Evolutionary conservation across 495 filamentous ascomycete genomes (phyloP).

Genomic region (Talaromyces nanjingensis): DNA sequence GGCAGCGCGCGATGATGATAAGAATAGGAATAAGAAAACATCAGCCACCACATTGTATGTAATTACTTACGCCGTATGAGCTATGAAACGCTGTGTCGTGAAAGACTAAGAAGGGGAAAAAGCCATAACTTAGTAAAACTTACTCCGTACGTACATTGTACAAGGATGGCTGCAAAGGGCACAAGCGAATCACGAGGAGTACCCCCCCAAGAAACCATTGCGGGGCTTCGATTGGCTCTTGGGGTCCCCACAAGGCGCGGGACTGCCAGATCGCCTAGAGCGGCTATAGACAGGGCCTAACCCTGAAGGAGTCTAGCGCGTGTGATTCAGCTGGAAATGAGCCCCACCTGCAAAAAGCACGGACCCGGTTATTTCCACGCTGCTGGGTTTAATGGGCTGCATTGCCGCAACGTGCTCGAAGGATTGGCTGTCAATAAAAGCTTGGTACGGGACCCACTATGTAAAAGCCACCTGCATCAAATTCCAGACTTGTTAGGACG

Average conservation of each 20-base stretch:
- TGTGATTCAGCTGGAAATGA: neutral
- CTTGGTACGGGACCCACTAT: neutral
- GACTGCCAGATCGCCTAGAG: slow-evolving; percentile 1
- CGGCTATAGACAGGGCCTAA: neutral
- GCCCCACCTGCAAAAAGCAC: neutral
- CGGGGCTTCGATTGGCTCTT: neutral
- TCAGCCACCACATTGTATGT: neutral
- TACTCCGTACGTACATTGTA: neutral
- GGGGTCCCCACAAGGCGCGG: neutral
- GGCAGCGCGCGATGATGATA: neutral
- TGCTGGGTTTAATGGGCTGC: neutral
- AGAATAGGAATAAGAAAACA: neutral
- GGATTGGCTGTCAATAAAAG: neutral
- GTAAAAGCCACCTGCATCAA: neutral
- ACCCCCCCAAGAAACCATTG: neutral
- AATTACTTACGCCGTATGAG: no score
- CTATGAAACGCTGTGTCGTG: neutral
- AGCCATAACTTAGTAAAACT: neutral
- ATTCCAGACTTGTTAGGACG: neutral
- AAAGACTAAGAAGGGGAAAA: neutral
- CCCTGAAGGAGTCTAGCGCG: neutral
- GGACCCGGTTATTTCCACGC: neutral
- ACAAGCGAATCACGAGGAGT: neutral
- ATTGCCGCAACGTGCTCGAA: slow-evolving; percentile 3
- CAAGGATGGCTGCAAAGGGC: neutral